Conservation (phyloP, 257 asterid genomes). For the Jacaranda copaia region DNA sequence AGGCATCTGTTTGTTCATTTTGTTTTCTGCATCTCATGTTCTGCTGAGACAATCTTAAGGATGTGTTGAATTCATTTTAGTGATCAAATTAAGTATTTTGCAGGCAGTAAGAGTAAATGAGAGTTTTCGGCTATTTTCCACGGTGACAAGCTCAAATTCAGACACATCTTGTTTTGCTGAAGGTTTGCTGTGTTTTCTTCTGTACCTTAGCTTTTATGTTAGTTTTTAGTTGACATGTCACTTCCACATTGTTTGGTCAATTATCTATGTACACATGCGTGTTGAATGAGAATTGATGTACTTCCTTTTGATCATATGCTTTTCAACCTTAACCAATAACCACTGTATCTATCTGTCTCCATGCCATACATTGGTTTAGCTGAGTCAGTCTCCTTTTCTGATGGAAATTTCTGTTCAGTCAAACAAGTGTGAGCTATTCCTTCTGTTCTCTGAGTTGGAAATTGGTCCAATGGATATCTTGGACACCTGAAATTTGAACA, state of each 20-base stretch:
- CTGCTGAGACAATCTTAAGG: background rate
- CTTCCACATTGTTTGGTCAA: background rate
- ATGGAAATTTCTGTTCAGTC: conserved; percentile 12
- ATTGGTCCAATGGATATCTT: conserved; percentile 1
- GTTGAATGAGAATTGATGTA: background rate
- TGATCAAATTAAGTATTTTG: conserved; percentile 30
- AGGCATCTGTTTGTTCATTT: too few relatives aligned
- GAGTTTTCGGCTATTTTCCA: conserved; percentile 82
- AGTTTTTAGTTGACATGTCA: background rate
- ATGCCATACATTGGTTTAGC: conserved; percentile 22
- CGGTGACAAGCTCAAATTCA: conserved; percentile 76
- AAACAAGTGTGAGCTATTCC: background rate
- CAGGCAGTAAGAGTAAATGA: conserved; percentile 85
- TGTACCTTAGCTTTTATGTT: conserved; percentile 12
- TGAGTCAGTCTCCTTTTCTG: background rate
- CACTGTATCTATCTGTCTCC: background rate
- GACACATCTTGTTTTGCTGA: conserved; percentile 60
- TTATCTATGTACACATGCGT: background rate
- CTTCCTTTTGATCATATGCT: background rate
- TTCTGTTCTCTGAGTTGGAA: conserved; percentile 18
- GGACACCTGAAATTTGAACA: conserved; percentile 5
- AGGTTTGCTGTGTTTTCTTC: conserved; percentile 55
- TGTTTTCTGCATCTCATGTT: too few relatives aligned
- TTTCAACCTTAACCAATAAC: conserved; percentile 2
- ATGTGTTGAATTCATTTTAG: background rate